Conservation (phyloP, 2,329 filamentous ascomycete genomes). For the Coniochaeta sp. region DNA sequence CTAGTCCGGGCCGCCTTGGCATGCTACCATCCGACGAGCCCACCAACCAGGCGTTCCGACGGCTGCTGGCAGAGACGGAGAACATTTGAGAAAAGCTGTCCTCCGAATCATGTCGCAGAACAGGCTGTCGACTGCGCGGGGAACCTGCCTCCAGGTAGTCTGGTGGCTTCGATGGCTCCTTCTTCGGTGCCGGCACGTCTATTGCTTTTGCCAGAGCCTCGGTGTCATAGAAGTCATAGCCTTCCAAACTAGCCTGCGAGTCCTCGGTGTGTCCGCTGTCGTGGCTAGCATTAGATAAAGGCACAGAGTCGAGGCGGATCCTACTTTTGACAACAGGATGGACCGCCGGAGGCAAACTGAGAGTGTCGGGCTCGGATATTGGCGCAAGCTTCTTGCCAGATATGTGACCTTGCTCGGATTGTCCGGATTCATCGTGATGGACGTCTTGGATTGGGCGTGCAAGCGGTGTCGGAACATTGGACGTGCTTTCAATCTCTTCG, state of each 20-base stretch:
- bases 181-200: constrained; percentile 39
- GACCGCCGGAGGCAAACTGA: constrained; percentile 41
- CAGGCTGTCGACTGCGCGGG: constrained; percentile 19
- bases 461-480: constrained; percentile 53
- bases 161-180: constrained; percentile 24
- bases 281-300: constrained; percentile 43
- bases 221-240: constrained; percentile 60
- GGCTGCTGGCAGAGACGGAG: constrained; percentile 45
- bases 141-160: constrained; percentile 25
- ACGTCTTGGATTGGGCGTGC: constrained; percentile 41
- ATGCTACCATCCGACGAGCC: constrained; percentile 8
- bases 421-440: constrained; percentile 6
- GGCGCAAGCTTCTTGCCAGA: constrained; percentile 32
- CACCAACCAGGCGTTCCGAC: constrained; percentile 27
- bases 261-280: constrained; percentile 37
- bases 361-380: constrained; percentile 41
- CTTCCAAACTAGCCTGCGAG: constrained; percentile 44
- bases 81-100: constrained; percentile 54
- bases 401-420: constrained; percentile 21
- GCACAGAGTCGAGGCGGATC: constrained; percentile 40
- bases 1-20: constrained; percentile 8
- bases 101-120: constrained; percentile 45
- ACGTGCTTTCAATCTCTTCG: constrained; percentile 55
- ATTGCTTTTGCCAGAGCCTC: constrained; percentile 45
- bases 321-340: constrained; percentile 24